Base-by-base conservation (phyloP, 2,329 filamentous ascomycete genomes). In the Pseudocercospora ulei region DNA sequence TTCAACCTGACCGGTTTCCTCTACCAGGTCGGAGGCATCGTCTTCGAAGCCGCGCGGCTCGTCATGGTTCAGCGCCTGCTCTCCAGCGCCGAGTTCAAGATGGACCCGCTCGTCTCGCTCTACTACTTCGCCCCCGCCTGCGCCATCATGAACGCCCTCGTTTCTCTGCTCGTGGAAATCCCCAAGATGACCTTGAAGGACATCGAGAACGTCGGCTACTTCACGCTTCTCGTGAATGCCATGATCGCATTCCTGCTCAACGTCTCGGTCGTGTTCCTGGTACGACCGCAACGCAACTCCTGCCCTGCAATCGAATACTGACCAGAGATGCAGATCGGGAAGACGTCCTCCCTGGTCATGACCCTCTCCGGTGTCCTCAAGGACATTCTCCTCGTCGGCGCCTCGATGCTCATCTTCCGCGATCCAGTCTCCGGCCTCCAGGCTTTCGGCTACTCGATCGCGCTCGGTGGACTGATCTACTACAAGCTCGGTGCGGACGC, bases 121-220 rank as follows among this genome's bases (percentile, higher is more conserved):
- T 90, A 90, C 73, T 90, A 90, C 71, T 90, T 87, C 55, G 84
- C 84, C 2, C 83, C 83, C 9, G 77, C 85, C 40, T 90, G 83
- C 64, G 83, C 83, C 31, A 65, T 75, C 59, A 86, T 90, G 76
- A 90, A 90, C 68, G 75, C 78, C 52, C 58, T 75, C 7, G 74
- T 86, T 31, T 80, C 81, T 39, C 66, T 88, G 19, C 65, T 83
- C 57, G 78, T 79, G 66, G 83, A 90, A 63, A 62, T 86, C 2
- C 81, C 81, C 51, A 70, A 66, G 50, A 71, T 86, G 57, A 71
- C 70, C 44, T 73, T 84, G 67, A 69, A 64, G 23, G 80, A 88
- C 51, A 69, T 90, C 44, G 74, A 82, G 66, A 68, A 76, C 46
- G 80, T 90, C 38, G 84, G 83, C 38, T 65, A 81, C 35, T 71